Percentiles rank a stretch among this genome's conserved stretches.
Conservation (phyloP, 306 rosid genomes). For the Astragalus glycyphyllos region DNA sequence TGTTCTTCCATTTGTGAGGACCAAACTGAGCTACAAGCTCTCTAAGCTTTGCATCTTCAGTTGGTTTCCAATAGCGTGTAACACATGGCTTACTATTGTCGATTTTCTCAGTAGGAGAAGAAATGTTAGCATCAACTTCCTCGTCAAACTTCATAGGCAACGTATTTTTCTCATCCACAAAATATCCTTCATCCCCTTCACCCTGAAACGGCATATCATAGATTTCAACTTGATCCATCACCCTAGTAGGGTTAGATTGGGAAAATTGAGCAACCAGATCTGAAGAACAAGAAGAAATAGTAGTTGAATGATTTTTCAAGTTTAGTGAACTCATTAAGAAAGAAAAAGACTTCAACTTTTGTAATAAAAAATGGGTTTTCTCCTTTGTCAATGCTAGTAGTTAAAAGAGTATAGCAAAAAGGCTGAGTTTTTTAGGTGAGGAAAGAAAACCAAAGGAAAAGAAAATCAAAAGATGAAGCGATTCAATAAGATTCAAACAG, state of each 20-base stretch:
- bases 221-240: conserved; percentile 1
- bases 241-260: too few relatives aligned
- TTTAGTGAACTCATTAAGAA: conserved; percentile 55
- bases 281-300: background rate
- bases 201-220: conserved; percentile 45
- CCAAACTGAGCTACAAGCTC: conserved; percentile 78
- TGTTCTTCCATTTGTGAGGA: conserved; percentile 88
- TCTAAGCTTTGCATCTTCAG: conserved; percentile 78
- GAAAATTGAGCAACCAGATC: too few relatives aligned
- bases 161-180: background rate
- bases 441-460: background rate
- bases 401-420: background rate
- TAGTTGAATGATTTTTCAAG: conserved; percentile 41
- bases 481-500: background rate
- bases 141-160: too few relatives aligned
- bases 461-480: conserved; percentile 1
- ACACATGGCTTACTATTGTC: conserved; percentile 59
- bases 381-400: background rate
- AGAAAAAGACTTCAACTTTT: conserved; percentile 15
- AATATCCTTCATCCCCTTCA: conserved; percentile 2
- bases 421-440: background rate
- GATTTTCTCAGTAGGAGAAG: conserved; percentile 21
- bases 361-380: background rate
- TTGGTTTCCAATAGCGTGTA: conserved; percentile 95
- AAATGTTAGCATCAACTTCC: background rate